Evolutionary conservation across 257 asterid genomes (phyloP), one percentile per base, ranked within the genome.

Genomic region (Solanum neorickii): DNA sequence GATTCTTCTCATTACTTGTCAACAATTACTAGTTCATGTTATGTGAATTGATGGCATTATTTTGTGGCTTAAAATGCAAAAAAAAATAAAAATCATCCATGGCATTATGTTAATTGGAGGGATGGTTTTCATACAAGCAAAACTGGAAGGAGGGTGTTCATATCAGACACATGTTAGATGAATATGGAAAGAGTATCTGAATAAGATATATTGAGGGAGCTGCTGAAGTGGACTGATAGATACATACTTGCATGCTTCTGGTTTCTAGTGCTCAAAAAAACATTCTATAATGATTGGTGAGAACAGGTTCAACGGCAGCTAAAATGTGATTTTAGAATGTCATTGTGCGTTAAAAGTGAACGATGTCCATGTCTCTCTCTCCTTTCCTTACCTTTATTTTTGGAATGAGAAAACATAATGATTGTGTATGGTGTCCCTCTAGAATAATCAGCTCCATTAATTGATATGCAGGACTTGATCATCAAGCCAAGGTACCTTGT

Each of bases 401-500:
- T 82, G 46, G 85, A 29, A 47, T 82, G 44, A 31, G 85, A 82
- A 78, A 29, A 47, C 69, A 49, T 80, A 80, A 80, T 5, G 12
- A 49, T 80, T 49, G 15, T 47, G 44, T 80, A 49, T 20, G 23
- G 49, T 49, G 62, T 20, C 11, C 69, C 31, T 49, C 12, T 49
- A 49, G 12, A 29, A 49, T 49, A 82, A 82, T 49, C 29, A 82
- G 85, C 46, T 82, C 62, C 69, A 49, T 83, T 11, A 60, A 39
- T 86, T 83, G 31, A 84, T 52, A 80, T 88, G 91, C 93, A 94
- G 99, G 98, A 94, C 90, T 92, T 96, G 83, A 89, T 94, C 62
- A 82, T 92, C 87, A 95, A 93, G 89, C 98, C 99, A 59, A 94
- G 94, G 88, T 96, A 96, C 88, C 99, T 96, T 59, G 89, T 96